phyloP scores from a whole-genome alignment of 371 early-diverging fungal genomes.

The Conidiobolus incongruus region DNA sequence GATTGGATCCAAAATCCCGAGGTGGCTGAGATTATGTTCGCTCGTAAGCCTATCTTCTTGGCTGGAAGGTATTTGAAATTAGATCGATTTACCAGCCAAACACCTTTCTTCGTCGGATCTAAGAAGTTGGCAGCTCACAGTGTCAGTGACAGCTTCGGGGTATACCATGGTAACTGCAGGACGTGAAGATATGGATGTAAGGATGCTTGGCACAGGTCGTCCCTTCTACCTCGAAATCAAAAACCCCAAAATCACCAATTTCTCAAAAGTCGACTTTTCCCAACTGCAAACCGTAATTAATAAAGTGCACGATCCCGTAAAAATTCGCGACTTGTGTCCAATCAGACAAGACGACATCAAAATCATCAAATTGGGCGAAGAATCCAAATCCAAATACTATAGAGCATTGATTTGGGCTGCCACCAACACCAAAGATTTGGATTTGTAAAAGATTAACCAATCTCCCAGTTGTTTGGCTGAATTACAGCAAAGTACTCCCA shows the following conservation, averaged over 20 bases:
- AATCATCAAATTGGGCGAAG: slow-evolving; percentile 71
- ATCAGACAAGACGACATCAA: slow-evolving; percentile 21
- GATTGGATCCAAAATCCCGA: too few relatives aligned
- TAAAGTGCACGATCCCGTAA: slow-evolving; percentile 10
- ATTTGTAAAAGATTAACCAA: slow-evolving; percentile 22
- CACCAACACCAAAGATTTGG: slow-evolving; percentile 17
- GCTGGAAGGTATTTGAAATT: slow-evolving; percentile 71
- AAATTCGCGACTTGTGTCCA: slow-evolving; percentile 18
- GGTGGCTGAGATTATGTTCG: too few relatives aligned
- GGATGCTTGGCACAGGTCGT: slow-evolving; percentile 83
- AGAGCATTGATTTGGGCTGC: slow-evolving; percentile 42
- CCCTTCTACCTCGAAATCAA: slow-evolving; percentile 82
- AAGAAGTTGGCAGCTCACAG: slow-evolving; percentile 42
- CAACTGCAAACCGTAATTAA: slow-evolving; percentile 29
- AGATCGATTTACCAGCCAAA: slow-evolving; percentile 62
- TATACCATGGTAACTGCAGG: slow-evolving; percentile 78
- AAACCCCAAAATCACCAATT: slow-evolving; percentile 34
- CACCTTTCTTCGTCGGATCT: slow-evolving; percentile 61
- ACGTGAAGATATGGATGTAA: slow-evolving; percentile 93
- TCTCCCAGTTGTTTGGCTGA: slow-evolving; percentile 19
- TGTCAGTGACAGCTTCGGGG: slow-evolving; percentile 48
- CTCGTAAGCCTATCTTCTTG: slow-evolving; percentile 2
- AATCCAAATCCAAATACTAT: slow-evolving; percentile 61
- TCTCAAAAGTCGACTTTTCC: slow-evolving; percentile 16
- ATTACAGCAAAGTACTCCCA: slow-evolving; percentile 77